A percentile compares a stretch with the other conserved stretches of the same genome.
Conservation (phyloP, 768 basidiomycete species). For the Serendipita sp. region DNA sequence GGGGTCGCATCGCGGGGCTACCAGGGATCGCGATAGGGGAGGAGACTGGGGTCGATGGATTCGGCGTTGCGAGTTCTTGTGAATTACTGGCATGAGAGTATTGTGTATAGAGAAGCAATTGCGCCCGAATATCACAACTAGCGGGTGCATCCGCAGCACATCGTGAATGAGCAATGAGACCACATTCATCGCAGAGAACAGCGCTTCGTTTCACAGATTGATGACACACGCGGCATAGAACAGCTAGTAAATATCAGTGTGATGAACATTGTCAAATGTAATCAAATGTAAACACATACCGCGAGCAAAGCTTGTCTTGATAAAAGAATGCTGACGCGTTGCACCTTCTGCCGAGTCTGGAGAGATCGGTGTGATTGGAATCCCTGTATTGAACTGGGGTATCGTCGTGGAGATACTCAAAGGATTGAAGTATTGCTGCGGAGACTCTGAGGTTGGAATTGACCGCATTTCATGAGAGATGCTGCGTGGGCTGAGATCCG, state of each 20-base stretch:
- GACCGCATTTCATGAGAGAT: conserved; percentile 16
- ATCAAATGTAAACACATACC: conserved; percentile 33
- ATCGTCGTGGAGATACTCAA: background rate
- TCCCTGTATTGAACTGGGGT: background rate
- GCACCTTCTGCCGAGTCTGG: conserved; percentile 25
- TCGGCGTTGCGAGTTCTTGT: background rate
- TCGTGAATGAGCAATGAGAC: conserved; percentile 70
- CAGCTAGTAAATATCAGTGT: conserved; percentile 31
- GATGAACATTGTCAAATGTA: conserved; percentile 3
- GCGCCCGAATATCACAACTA: conserved; percentile 67
- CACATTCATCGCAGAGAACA: conserved; percentile 78
- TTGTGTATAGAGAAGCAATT: conserved; percentile 61
- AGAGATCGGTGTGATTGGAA: conserved; percentile 16
- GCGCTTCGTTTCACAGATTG: conserved; percentile 68
- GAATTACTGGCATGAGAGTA: conserved; percentile 36
- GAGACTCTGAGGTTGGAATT: background rate
- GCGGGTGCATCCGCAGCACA: conserved; percentile 58
- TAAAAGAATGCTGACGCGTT: conserved; percentile 57
- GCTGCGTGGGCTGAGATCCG: conserved; percentile 57
- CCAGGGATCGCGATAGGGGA: background rate
- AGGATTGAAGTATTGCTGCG: background rate
- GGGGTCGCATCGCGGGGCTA: conserved; percentile 28
- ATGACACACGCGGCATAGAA: conserved; percentile 74
- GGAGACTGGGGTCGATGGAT: background rate
- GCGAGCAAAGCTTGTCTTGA: conserved; percentile 86